Evolutionary conservation across 163 green algal genomes (phyloP), one percentile per base, ranked within the genome.

Genomic region (Prototheca wickerhamii): DNA sequence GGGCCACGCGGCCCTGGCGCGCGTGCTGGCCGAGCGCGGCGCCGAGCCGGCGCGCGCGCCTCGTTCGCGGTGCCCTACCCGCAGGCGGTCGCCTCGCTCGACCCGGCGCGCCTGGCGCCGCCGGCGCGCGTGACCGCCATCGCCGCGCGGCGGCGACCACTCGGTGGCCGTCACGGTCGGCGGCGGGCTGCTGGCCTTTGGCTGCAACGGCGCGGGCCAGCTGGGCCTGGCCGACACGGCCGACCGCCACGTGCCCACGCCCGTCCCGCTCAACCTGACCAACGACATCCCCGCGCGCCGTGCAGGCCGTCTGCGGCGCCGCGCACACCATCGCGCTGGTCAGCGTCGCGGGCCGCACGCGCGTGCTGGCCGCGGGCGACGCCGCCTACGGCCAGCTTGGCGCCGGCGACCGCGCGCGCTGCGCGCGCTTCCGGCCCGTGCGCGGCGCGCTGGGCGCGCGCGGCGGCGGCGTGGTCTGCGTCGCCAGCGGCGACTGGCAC

Each of bases 371-470:
- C 2, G 70, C 72, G 69, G 81, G 84, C 34, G 64, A 65, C 70
- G 91, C 90, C 58, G 65, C 61, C 8, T 92, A 85, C 62, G 88
- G 88, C 20, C 85, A 95, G 77, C 79, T 94, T 26, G 88, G 88
- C n/a, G 67, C 76, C 3, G 84, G 84, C 1, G 76, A 87, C 65
- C 65, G 67, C 21, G 59, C 54, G 26, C 31, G 69, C n/a, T 34
- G 69, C 20, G 44, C 51, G 12, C 37, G 31, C 2, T 87, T 92
- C 52, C 66, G 61, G 8, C 64, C 72, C 42, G 78, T 85, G 34
- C 29, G 50, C 6, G 42, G 18, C 12, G 54, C n/a, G n/a, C n/a
- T n/a, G n/a, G n/a, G n/a, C n/a, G n/a, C 81, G 31, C 23, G 56
- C 46, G 29, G 44, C 5, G 64, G 54, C 40, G 54, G 62, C 1